Conservation (phyloP, 805 yeast species). For the Myxozyma neglecta region DNA sequence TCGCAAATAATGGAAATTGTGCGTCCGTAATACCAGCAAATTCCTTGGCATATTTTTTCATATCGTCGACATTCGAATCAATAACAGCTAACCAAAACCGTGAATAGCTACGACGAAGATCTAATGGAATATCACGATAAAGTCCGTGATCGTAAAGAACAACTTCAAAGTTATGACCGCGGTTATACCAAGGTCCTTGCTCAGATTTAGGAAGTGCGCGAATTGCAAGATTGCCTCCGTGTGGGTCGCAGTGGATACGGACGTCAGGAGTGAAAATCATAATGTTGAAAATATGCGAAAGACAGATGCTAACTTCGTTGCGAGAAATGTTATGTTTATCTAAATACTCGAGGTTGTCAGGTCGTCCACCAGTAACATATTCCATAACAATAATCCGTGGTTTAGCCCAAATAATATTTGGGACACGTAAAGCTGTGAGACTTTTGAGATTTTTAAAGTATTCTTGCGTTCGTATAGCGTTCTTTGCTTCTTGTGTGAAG, state of each 20-base stretch:
- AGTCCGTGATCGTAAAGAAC: constrained; percentile 92
- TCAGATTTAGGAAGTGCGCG: constrained; percentile 43
- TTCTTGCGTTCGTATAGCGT: constrained; percentile 67
- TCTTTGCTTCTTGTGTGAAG: constrained; percentile 80
- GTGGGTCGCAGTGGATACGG: constrained; percentile 96
- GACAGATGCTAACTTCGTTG: constrained; percentile 76
- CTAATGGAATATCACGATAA: constrained; percentile 77
- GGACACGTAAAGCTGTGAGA: constrained; percentile 77
- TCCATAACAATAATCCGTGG: constrained; percentile 75
- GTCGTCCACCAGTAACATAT: constrained; percentile 69
- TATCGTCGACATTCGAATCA: constrained; percentile 62
- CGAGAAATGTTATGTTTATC: constrained; percentile 65
- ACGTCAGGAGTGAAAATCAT: constrained; percentile 95
- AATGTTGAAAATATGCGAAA: constrained; percentile 86
- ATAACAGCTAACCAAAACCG: constrained; percentile 89
- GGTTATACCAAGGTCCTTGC: constrained; percentile 34
- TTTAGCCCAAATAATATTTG: constrained; percentile 64
- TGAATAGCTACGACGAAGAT: constrained; percentile 78
- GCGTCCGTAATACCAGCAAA: constrained; percentile 76
- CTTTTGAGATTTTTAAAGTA: constrained; percentile 58
- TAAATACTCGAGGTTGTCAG: constrained; percentile 72
- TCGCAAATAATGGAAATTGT: constrained; percentile 80
- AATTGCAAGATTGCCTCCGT: constrained; percentile 93
- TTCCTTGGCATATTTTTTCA: constrained; percentile 71
- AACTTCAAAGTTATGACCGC: constrained; percentile 80